Evolutionary conservation across 306 rosid species (phyloP), one percentile per base, ranked within the genome.

Genomic region (Sicyos baderoa): DNA sequence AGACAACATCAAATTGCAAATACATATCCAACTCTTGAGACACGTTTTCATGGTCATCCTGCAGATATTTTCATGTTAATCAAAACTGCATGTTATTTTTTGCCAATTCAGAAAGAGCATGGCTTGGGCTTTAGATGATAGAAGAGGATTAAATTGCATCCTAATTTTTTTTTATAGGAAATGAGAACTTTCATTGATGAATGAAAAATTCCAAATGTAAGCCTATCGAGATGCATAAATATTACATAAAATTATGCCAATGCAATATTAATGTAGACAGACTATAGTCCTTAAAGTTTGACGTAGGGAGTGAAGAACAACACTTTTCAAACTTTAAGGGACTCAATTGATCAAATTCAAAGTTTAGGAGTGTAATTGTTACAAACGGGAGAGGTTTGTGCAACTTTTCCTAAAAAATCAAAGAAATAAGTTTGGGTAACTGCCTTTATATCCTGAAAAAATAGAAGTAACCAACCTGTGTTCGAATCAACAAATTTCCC

Each of bases 401-500:
- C 29, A 25, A 25, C 29, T 25, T 1, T 32, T 32, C 37, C 37
- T 32, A 32, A 32, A 1, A 32, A 2, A 67, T 16, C 27, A 15
- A 37, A 51, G 64, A 23, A 71, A 55, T 57, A 13, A 27, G 35
- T 57, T 54, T 61, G 8, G 52, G 2, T 10, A n/a, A 56, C 9
- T 1, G 16, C 70, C 52, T 7, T 4, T 17, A 16, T 10, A 18
- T 42, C 42, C 52, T 10, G 21, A 18, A 35, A 18, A 35, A 42
- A 17, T 63, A 63, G n/a, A 29, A 42, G n/a, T 72, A 44, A 74
- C 66, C 14, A 54, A 93, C 99, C 99, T 85, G 82, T 66, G 97
- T 86, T 23, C 79, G 81, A 54, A 93, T 93, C 74, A 88, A 59
- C 86, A 93, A 81, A 78, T 93, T 89, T 70, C 99, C 99, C 70